Base-by-base conservation (phyloP, 2,329 filamentous ascomycete species). In the Colletotrichum incanum region DNA sequence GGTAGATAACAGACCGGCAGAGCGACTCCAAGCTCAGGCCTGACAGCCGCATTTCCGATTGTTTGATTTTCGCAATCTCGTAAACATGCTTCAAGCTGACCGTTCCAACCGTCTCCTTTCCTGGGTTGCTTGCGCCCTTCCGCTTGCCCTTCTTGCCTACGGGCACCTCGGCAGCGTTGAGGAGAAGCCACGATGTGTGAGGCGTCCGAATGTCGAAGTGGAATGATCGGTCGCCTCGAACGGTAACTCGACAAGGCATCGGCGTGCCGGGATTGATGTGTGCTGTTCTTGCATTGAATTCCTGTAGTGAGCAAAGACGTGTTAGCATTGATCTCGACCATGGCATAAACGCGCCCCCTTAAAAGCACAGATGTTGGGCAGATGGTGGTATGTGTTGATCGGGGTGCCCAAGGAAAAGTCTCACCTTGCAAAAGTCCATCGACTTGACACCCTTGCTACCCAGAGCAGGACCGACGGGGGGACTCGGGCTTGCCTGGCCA, bases 391-490 rank as follows among this genome's bases (percentile, higher is more conserved):
- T 65, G 64, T 64, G 26, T 58, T 70, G 41, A 66, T 58, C 70
- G 52, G 34, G 43, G 23, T 52, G 55, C 47, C 65, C 50, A 50
- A 54, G 37, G 63, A 55, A 16, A 31, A 67, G 67, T 39, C 82
- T 73, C 73, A 97, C 96, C 89, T 98, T 98, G 91, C 96, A 98
- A 83, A 98, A 99, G 85, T 99, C 96, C 93, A 99, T 99, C 71
- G 94, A 97, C 87, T 99, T 99, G 74, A 99, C 93, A 87, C 96
- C 96, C 87, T 98, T 98, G 82, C 93, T 96, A 85, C 96, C 96
- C 76, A 99, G 89, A 65, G 96, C 96, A 71, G 96, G 96, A 87
- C 96, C 96, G 79, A 99, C 95, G 5, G 96, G 96, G 43, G 96
- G 96, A 84, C 95, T 97, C 39, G 96, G 96, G 79, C 92, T 96